These are phyloP conservation scores for Neospora caninum DNA, from an alignment of 169 alveolate species.

Conservation along the genomic window DNA sequence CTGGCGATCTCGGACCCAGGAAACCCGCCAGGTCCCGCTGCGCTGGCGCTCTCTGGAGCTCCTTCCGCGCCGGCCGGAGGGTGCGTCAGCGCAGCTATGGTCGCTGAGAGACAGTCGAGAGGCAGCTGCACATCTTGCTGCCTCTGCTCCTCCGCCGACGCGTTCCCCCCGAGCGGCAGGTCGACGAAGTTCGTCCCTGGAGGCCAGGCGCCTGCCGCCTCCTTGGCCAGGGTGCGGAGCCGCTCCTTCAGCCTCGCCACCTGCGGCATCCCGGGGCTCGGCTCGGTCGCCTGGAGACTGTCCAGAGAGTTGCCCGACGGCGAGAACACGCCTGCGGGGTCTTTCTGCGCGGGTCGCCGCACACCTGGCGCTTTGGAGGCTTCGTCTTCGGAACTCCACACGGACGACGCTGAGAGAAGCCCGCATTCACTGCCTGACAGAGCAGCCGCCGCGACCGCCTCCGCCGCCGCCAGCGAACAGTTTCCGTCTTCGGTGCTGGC, in stretches of 20 bases:
- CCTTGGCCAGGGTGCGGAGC: background rate
- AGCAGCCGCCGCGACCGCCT: constrained; percentile 6
- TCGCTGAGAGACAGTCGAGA: background rate
- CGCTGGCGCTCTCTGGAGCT: background rate
- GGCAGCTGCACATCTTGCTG: background rate
- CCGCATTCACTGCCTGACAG: background rate
- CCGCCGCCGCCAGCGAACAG: background rate
- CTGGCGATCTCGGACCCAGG: too few species aligned
- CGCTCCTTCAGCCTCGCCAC: background rate
- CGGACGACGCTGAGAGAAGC: background rate
- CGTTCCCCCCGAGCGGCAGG: background rate
- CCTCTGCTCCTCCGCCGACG: background rate
- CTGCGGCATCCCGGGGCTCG: background rate
- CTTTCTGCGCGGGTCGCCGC: background rate
- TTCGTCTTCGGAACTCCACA: background rate
- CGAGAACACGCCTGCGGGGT: too few species aligned
- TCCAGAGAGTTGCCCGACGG: background rate
- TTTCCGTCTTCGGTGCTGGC: background rate
- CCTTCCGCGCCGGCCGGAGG: background rate
- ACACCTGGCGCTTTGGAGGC: background rate
- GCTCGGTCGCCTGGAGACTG: background rate
- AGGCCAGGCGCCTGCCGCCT: background rate
- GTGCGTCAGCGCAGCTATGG: background rate
- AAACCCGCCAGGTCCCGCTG: too few species aligned
- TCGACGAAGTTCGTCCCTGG: background rate